These are phyloP conservation scores for Nakazawaea siamensis DNA, from an alignment of 805 yeast species.

Conservation along the genomic window DNA sequence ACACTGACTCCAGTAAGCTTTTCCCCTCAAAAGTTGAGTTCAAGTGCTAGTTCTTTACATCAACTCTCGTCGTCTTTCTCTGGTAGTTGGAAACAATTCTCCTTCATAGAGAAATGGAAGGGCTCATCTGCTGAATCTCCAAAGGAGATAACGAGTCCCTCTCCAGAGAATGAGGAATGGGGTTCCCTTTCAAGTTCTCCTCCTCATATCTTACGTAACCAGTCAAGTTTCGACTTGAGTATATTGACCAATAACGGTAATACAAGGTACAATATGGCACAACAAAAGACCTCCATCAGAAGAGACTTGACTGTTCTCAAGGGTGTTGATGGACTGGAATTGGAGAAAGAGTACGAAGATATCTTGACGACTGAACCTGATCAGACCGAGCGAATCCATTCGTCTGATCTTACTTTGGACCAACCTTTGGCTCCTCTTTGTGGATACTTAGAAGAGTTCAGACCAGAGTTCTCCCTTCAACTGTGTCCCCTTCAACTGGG, in stretches of 20 bases:
- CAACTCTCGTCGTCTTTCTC: conserved; percentile 29
- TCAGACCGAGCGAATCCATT: too few relatives aligned
- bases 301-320: too few relatives aligned
- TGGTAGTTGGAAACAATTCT: conserved; percentile 32
- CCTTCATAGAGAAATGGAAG: not conserved
- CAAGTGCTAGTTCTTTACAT: conserved; percentile 27
- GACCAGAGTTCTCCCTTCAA: conserved; percentile 43
- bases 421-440: conserved; percentile 10
- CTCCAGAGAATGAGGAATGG: conserved; percentile 4
- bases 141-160: not conserved
- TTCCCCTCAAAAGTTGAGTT: conserved; percentile 12
- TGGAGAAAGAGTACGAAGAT: not conserved
- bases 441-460: conserved; percentile 38
- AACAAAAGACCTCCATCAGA: too few relatives aligned
- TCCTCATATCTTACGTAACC: conserved; percentile 2
- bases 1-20: conserved; percentile 7
- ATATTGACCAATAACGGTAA: not conserved
- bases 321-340: too few relatives aligned
- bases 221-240: conserved; percentile 8
- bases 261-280: not conserved
- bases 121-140: not conserved
- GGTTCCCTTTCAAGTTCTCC: conserved; percentile 1
- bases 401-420: too few relatives aligned
- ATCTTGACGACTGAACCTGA: not conserved
- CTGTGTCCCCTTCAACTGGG: conserved; percentile 40